A percentile compares a stretch with the other conserved stretches of the same genome.
These are phyloP conservation scores for Calocybe gangraenosa DNA, from an alignment of 768 basidiomycete genomes.

Conservation along the genomic window DNA sequence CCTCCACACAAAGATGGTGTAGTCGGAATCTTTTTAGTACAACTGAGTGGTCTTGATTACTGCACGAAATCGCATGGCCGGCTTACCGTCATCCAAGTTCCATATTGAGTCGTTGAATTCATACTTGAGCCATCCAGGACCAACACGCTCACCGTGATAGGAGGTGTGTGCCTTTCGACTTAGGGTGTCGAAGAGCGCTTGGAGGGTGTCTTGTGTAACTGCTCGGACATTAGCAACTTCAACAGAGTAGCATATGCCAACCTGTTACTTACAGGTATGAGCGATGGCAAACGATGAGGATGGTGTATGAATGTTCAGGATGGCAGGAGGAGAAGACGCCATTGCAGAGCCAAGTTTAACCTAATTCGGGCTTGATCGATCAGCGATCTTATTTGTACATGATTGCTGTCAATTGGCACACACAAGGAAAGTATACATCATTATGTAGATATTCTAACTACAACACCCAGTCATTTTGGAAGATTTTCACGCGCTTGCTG, in stretches of 20 bases:
- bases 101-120: slow-evolving; percentile 74
- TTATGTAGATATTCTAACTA: neutral
- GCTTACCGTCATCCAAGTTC: slow-evolving; percentile 85
- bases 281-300: slow-evolving; percentile 67
- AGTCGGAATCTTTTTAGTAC: slow-evolving; percentile 90
- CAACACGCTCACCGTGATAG: slow-evolving; percentile 58
- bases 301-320: slow-evolving; percentile 77
- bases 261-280: slow-evolving; percentile 60
- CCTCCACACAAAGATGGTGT: slow-evolving; percentile 81
- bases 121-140: slow-evolving; percentile 84
- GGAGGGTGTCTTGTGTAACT: slow-evolving; percentile 70
- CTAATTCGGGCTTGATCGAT: slow-evolving; percentile 2
- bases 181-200: slow-evolving; percentile 65
- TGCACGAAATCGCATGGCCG: neutral
- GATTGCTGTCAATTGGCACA: neutral
- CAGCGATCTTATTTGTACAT: slow-evolving; percentile 2
- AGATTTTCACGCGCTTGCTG: slow-evolving; percentile 87
- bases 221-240: slow-evolving; percentile 9
- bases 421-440: neutral
- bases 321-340: slow-evolving; percentile 31
- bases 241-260: neutral
- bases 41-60: neutral
- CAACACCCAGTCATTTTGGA: slow-evolving; percentile 59
- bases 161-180: slow-evolving; percentile 59
- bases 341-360: slow-evolving; percentile 8